phyloP scores from a whole-genome alignment of 176 grass and related monocot genomes.

The Neostapfia colusana region DNA sequence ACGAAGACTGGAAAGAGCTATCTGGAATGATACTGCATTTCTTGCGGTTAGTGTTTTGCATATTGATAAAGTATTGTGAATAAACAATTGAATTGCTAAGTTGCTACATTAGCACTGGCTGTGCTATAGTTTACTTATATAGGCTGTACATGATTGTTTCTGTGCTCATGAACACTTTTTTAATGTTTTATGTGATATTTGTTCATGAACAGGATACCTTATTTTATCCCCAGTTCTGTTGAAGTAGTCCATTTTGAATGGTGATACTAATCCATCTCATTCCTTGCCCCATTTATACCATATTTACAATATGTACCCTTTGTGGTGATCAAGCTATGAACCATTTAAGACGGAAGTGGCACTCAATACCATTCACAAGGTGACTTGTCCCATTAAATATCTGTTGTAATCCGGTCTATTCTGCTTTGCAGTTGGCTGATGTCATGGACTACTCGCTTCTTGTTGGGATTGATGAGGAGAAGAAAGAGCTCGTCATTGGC shows the following conservation, averaged over 20 bases:
- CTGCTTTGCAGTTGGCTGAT: slow-evolving; percentile 63
- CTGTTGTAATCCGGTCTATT: not conserved
- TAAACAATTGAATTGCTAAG: not conserved
- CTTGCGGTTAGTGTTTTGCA: slow-evolving; percentile 66
- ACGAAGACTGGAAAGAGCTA: slow-evolving; percentile 71
- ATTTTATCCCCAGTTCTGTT: not conserved
- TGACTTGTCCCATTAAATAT: not conserved
- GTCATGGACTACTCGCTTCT: slow-evolving; percentile 97
- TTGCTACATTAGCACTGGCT: too few relatives aligned
- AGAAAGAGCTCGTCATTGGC: slow-evolving; percentile 81
- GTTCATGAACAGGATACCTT: not conserved
- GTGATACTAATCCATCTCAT: not conserved
- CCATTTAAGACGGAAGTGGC: not conserved
- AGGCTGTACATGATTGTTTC: slow-evolving; percentile 6
- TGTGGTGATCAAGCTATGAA: not conserved
- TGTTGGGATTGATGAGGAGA: slow-evolving; percentile 85
- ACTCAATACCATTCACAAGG: not conserved
- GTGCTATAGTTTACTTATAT: slow-evolving; percentile 1
- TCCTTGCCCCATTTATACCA: not conserved
- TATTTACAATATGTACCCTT: not conserved
- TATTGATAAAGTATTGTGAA: slow-evolving; percentile 19
- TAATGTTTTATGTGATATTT: not conserved
- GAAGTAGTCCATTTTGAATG: not conserved
- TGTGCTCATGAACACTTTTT: not conserved
- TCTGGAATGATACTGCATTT: slow-evolving; percentile 98